Evolutionary conservation across 2,329 filamentous ascomycete genomes (phyloP).

Genomic region (Pestalotiopsis sp.): DNA sequence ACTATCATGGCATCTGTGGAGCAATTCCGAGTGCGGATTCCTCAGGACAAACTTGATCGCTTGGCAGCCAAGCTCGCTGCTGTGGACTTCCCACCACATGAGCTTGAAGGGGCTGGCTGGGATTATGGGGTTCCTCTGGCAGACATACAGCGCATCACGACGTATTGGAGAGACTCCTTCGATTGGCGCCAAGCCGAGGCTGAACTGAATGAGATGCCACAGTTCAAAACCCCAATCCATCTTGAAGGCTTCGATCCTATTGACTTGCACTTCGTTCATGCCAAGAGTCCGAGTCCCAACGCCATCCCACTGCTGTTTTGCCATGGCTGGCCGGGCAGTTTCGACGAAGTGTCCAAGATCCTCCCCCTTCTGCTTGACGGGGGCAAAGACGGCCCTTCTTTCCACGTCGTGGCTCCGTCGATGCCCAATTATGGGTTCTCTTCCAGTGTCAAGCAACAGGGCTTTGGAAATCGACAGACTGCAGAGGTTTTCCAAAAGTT

Average conservation of each 20-base stretch:
- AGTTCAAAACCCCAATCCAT: constrained; percentile 55
- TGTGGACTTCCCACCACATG: constrained; percentile 55
- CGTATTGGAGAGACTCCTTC: constrained; percentile 58
- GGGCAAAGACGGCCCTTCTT: constrained; percentile 33
- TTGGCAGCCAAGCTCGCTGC: constrained; percentile 57
- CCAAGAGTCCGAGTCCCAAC: constrained; percentile 49
- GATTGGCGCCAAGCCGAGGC: constrained; percentile 65
- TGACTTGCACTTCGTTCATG: constrained; percentile 65
- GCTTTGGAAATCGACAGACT: constrained; percentile 61
- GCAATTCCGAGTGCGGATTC: constrained; percentile 51
- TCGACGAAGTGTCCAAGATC: constrained; percentile 60
- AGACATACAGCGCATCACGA: constrained; percentile 61
- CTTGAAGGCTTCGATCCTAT: constrained; percentile 61
- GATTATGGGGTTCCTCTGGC: constrained; percentile 61
- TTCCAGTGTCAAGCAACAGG: constrained; percentile 39
- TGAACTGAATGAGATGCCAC: constrained; percentile 61
- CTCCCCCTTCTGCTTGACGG: constrained; percentile 38
- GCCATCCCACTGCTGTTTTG: constrained; percentile 29
- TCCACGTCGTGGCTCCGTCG: constrained; percentile 50
- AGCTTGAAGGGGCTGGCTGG: constrained; percentile 54
- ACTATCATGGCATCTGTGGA: constrained; percentile 17
- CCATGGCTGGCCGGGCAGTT: constrained; percentile 56
- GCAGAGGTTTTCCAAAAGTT: constrained; percentile 61
- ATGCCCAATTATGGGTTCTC: constrained; percentile 50
- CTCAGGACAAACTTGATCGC: constrained; percentile 52